Evolutionary conservation across 352 stramenopile genomes (phyloP), one percentile per base, ranked within the genome.

Genomic region (Globisporangium recalcitrans): DNA sequence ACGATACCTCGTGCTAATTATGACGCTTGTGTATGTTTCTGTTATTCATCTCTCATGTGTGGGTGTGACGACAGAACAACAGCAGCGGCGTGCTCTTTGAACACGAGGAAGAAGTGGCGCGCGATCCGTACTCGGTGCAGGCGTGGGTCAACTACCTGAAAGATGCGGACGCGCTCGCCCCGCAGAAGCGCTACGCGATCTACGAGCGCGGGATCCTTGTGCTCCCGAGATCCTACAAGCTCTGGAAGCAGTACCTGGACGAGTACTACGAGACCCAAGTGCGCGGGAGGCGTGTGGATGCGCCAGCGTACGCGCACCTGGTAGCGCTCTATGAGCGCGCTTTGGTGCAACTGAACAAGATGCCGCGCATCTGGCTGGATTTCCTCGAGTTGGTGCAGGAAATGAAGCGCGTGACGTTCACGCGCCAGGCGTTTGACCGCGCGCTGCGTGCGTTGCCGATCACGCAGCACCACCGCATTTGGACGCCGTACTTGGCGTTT

Each of bases 401-500:
- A 51, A 81, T 91, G 73, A 79, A 83, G 60, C 73, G 77, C 22
- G 82, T 96, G 52, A 98, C 91, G 9, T 59, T 68, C 26, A 75
- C 77, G 22, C 89, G 97, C 24, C 84, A 85, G 38, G 85, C 91
- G 26, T 98, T 99, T 59, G 96, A 99, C 78, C 85, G 96, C 59
- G 94, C 96, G 29, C 82, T 99, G 7, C 80, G 96, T 19, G 86
- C 94, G 24, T 79, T 99, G 36, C 97, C 98, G 3, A 94, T 99
- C 60, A 99, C 96, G 38, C 97, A 99, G 75, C 97, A 99, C 78
- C 80, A 97, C 47, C 88, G 93, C 51, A 83, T 99, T 19, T 99
- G 97, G 98, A 76, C 75, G 44, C 73, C 87, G 32, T 98, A 98
- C 60, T 58, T 98, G 34, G 67, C 76, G 34, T 99, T 97, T 67